A percentile compares a stretch with the other conserved stretches of the same genome.
phyloP scores from a whole-genome alignment of 495 filamentous ascomycete genomes.

The Aspergillus ostianus region DNA sequence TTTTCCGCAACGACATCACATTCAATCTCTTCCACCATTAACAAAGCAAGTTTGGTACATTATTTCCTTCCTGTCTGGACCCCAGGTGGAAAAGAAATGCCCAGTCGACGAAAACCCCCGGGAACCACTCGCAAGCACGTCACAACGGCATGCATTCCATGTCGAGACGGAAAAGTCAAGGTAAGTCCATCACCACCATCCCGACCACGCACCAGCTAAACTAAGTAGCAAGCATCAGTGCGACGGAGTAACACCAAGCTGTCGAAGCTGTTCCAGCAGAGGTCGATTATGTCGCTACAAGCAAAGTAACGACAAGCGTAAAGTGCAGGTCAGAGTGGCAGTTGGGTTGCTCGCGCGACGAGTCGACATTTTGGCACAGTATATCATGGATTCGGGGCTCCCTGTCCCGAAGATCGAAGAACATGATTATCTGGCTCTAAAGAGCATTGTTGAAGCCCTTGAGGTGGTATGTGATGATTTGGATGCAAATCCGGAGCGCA shows the following conservation, averaged over 20 bases:
- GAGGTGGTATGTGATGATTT: background rate
- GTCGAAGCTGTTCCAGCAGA: constrained; percentile 22
- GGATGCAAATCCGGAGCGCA: background rate
- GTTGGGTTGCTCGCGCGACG: constrained; percentile 15
- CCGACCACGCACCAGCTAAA: background rate
- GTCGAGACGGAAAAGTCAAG: constrained; percentile 33
- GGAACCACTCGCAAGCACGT: constrained; percentile 18
- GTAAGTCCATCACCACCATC: constrained; percentile 8
- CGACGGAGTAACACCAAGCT: constrained; percentile 22
- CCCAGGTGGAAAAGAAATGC: too few species aligned
- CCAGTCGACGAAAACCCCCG: too few species aligned
- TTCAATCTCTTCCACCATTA: too few species aligned
- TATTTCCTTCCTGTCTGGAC: too few species aligned
- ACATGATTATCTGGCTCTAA: background rate
- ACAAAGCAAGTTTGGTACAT: too few species aligned
- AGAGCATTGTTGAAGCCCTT: background rate
- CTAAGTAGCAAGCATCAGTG: constrained; percentile 16
- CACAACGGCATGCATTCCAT: constrained; percentile 27
- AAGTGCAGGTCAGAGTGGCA: constrained; percentile 18
- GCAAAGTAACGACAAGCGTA: constrained; percentile 25
- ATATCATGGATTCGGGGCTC: background rate
- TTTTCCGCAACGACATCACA: too few species aligned
- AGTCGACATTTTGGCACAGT: background rate
- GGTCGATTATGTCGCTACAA: constrained; percentile 23
- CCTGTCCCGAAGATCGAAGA: background rate